phyloP scores from a whole-genome alignment of 768 basidiomycete species.

The Mycena venus region DNA sequence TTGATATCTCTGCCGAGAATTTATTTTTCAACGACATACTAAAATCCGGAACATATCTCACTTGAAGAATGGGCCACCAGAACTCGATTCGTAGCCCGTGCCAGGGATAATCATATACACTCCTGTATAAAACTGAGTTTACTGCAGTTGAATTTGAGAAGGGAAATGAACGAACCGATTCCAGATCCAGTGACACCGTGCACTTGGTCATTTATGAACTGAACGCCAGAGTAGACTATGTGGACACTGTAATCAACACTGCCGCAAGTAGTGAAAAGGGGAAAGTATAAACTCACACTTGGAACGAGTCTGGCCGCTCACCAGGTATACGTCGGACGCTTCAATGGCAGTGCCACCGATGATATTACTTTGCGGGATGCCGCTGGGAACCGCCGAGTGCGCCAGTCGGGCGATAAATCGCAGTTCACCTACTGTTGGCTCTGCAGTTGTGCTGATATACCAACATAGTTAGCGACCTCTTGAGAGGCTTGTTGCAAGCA shows the following conservation, averaged over 20 bases:
- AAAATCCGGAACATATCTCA: background rate
- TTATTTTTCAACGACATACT: background rate
- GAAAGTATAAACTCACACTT: conserved; percentile 32
- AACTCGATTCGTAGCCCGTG: conserved; percentile 45
- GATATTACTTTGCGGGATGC: conserved; percentile 43
- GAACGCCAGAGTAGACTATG: background rate
- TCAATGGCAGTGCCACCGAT: conserved; percentile 52
- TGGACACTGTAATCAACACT: background rate
- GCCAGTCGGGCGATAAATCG: conserved; percentile 53
- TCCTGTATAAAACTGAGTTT: background rate
- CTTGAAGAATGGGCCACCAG: conserved; percentile 46
- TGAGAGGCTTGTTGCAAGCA: background rate
- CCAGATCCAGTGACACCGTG: conserved; percentile 49
- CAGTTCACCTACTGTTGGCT: conserved; percentile 53
- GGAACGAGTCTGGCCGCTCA: conserved; percentile 47
- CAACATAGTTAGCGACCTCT: background rate
- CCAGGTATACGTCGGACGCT: conserved; percentile 50
- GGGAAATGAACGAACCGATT: conserved; percentile 9
- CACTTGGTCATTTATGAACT: conserved; percentile 50
- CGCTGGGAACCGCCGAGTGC: conserved; percentile 42
- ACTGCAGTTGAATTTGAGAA: background rate
- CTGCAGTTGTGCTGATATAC: conserved; percentile 43
- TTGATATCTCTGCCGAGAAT: conserved; percentile 44
- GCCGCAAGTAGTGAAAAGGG: background rate
- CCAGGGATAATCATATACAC: conserved; percentile 49